A percentile compares a stretch with the other conserved stretches of the same genome.
phyloP scores from a whole-genome alignment of 192 early-diverging fungal genomes.

The Gigaspora rosea region DNA sequence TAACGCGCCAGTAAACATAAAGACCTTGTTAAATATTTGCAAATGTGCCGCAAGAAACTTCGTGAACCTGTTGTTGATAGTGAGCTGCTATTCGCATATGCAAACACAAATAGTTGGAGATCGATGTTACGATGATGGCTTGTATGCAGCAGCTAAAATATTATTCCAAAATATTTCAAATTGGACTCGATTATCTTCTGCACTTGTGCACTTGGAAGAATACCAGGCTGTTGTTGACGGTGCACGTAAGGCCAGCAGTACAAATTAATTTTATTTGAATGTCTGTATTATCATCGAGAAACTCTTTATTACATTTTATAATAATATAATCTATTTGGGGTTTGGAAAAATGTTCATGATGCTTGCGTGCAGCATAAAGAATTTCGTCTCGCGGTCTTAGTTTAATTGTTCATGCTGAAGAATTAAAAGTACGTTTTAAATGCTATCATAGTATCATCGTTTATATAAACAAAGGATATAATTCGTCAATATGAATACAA shows the following conservation, averaged over 20 bases:
- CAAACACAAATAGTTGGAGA: no score
- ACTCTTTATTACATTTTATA: no score
- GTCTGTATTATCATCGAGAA: no score
- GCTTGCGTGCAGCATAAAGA: no score
- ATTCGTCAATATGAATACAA: constrained; percentile 84
- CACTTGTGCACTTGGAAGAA: constrained; percentile 91
- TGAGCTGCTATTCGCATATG: constrained; percentile 93
- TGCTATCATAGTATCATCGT: not conserved
- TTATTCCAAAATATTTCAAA: no score
- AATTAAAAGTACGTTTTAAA: constrained; percentile 62
- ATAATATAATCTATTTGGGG: constrained; percentile 43
- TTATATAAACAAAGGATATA: constrained; percentile 64
- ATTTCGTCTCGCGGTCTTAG: constrained; percentile 93
- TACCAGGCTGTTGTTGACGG: constrained; percentile 97
- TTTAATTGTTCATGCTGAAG: constrained; percentile 96
- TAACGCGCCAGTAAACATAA: constrained; percentile 86
- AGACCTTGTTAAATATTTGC: constrained; percentile 91
- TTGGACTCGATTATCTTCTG: constrained; percentile 95
- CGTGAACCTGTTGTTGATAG: constrained; percentile 94
- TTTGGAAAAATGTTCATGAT: no score
- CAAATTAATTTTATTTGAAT: constrained; percentile 68
- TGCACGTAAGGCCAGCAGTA: constrained; percentile 97
- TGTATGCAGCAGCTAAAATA: no score
- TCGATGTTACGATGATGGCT: no score
- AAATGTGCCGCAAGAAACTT: constrained; percentile 93